Evolutionary conservation across 2,329 filamentous ascomycete genomes (phyloP).

Genomic region (Ophidiomyces ophidiicola): DNA sequence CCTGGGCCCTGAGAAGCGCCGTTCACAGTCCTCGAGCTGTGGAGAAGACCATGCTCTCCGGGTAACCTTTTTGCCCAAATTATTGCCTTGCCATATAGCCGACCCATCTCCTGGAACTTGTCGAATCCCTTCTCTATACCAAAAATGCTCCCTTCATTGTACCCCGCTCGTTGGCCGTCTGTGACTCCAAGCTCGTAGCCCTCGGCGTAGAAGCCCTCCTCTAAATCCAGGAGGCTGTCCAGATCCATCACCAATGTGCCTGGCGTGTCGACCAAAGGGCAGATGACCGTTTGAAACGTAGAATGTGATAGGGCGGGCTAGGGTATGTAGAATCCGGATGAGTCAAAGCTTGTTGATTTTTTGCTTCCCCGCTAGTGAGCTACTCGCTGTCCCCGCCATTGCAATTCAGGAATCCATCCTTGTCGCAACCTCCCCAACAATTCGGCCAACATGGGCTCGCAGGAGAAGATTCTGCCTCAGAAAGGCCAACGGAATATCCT

Average conservation of each 20-base stretch:
- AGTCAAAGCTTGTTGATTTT: conserved; percentile 4
- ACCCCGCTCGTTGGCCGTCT: conserved; percentile 67
- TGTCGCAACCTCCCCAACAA: conserved; percentile 6
- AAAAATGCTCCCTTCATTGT: conserved; percentile 77
- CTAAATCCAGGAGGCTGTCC: conserved; percentile 46
- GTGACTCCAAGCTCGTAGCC: conserved; percentile 63
- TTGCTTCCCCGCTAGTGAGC: not conserved
- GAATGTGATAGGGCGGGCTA: not conserved
- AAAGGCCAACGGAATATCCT: conserved; percentile 74
- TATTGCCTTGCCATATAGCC: conserved; percentile 61
- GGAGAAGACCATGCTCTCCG: conserved; percentile 14
- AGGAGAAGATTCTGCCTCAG: conserved; percentile 15
- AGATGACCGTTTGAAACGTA: not conserved
- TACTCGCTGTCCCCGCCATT: conserved; percentile 8
- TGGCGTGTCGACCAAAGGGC: not conserved
- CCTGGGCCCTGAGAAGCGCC: not conserved
- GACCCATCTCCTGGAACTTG: conserved; percentile 73
- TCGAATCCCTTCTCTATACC: conserved; percentile 88
- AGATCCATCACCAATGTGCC: conserved; percentile 32
- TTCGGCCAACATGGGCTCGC: conserved; percentile 13
- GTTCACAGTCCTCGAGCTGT: not conserved
- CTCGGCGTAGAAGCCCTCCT: conserved; percentile 64
- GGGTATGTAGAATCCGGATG: conserved; percentile 1
- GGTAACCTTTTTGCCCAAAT: conserved; percentile 71
- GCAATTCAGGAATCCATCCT: conserved; percentile 1